A percentile compares a stretch with the other conserved stretches of the same genome.
Conservation (phyloP, 352 stramenopile genomes). For the Thraustochytrium sp. region DNA sequence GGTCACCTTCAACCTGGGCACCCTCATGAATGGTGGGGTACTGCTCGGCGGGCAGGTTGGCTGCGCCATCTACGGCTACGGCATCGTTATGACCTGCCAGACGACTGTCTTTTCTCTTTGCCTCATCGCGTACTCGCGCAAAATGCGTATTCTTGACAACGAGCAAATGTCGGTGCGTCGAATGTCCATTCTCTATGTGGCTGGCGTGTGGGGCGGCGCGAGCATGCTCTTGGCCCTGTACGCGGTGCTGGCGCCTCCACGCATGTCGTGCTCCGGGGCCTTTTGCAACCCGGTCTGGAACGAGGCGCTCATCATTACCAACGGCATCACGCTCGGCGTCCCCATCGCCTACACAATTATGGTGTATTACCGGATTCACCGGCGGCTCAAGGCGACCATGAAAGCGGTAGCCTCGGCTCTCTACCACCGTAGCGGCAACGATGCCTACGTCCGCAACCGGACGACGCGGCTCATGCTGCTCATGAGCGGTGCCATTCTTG, state of each 20-base stretch:
- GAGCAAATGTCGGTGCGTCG: background rate
- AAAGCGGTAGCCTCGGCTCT: background rate
- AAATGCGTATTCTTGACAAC: conserved; percentile 37
- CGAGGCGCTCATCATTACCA: background rate
- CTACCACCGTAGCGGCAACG: background rate
- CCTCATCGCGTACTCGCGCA: conserved; percentile 38
- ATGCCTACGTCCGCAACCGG: conserved; percentile 23
- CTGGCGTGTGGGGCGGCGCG: conserved; percentile 15
- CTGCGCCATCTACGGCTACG: conserved; percentile 26
- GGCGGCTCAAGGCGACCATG: background rate
- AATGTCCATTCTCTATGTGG: background rate
- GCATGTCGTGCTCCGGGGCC: conserved; percentile 27
- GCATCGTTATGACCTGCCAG: conserved; percentile 42
- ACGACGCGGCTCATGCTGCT: conserved; percentile 37
- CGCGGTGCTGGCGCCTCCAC: background rate
- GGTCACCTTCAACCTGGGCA: conserved; percentile 39
- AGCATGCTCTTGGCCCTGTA: background rate
- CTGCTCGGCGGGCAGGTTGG: background rate
- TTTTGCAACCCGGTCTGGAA: conserved; percentile 45
- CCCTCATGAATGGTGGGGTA: background rate
- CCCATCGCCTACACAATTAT: conserved; percentile 21
- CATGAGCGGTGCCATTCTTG: conserved; percentile 35
- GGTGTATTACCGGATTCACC: conserved; percentile 23
- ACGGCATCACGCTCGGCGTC: background rate
- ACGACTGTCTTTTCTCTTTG: conserved; percentile 37